phyloP scores from a whole-genome alignment of 805 yeast species.

The Myxozyma mucilagina region DNA sequence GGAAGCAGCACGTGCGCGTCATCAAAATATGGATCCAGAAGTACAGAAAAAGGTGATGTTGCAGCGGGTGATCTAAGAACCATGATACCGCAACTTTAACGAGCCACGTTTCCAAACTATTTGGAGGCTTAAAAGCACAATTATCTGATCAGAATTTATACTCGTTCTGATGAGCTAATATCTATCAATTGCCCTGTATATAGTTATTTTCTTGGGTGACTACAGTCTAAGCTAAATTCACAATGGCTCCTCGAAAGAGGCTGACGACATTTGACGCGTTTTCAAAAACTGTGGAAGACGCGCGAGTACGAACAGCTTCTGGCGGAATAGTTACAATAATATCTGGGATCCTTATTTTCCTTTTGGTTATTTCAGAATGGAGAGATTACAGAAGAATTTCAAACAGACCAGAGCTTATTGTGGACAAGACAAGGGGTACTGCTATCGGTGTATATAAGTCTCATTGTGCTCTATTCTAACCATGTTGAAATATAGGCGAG shows the following conservation, averaged over 20 bases:
- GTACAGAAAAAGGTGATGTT: too few species aligned
- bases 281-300: conserved; percentile 90
- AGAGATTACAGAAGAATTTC: conserved; percentile 65
- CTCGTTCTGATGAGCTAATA: too few species aligned
- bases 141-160: too few species aligned
- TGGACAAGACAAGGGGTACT: conserved; percentile 56
- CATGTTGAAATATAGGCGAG: conserved; percentile 47
- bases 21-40: too few species aligned
- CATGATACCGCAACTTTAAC: too few species aligned
- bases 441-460: neutral
- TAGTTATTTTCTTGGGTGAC: too few species aligned
- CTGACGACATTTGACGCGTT: conserved; percentile 31
- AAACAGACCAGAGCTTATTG: conserved; percentile 79
- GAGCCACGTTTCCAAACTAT: too few species aligned
- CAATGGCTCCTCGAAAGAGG: conserved; percentile 29
- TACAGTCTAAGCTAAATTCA: too few species aligned
- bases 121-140: too few species aligned
- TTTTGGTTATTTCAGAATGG: conserved; percentile 75
- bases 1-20: too few species aligned
- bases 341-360: conserved; percentile 60
- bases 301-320: conserved; percentile 78
- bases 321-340: conserved; percentile 86
- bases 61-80: too few species aligned
- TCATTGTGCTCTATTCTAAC: neutral
- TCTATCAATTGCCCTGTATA: too few species aligned